Evolutionary conservation across 768 basidiomycete genomes (phyloP).

Genomic region (Lactifluus rugatus): DNA sequence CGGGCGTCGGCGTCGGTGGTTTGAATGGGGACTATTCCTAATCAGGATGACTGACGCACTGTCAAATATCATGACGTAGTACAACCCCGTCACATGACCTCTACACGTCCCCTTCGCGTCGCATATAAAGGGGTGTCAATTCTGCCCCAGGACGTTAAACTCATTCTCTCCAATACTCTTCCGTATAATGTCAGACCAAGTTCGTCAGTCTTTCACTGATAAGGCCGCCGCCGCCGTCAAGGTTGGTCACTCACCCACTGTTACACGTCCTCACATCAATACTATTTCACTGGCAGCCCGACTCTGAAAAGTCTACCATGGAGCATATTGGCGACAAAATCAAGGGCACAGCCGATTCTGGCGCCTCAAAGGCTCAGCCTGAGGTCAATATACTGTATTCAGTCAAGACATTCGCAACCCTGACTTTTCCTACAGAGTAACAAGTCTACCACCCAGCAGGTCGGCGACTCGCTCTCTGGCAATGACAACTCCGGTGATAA

Average conservation of each 20-base stretch:
- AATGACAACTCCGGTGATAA: not conserved
- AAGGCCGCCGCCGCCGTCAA: constrained; percentile 28
- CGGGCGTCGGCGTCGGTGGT: too few relatives aligned
- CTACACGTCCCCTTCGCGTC: not conserved
- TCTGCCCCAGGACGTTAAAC: too few relatives aligned
- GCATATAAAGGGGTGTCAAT: not conserved
- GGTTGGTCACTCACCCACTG: constrained; percentile 18
- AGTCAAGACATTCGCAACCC: not conserved
- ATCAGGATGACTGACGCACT: too few relatives aligned
- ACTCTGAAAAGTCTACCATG: not conserved
- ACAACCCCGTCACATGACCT: constrained; percentile 8
- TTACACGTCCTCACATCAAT: not conserved
- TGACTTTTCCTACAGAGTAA: not conserved
- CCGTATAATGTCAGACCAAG: constrained; percentile 29
- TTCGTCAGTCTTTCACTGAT: constrained; percentile 29
- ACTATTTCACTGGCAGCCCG: not conserved
- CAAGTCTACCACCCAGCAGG: not conserved
- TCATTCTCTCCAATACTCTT: not conserved
- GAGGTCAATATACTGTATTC: not conserved
- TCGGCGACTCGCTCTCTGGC: not conserved
- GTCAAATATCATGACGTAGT: too few relatives aligned
- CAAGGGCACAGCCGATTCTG: not conserved
- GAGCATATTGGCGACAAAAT: not conserved
- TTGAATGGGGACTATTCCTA: too few relatives aligned
- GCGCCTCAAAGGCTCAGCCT: not conserved